Evolutionary conservation across 345 rosid genomes (phyloP).

Genomic region (Syzygium aromaticum): DNA sequence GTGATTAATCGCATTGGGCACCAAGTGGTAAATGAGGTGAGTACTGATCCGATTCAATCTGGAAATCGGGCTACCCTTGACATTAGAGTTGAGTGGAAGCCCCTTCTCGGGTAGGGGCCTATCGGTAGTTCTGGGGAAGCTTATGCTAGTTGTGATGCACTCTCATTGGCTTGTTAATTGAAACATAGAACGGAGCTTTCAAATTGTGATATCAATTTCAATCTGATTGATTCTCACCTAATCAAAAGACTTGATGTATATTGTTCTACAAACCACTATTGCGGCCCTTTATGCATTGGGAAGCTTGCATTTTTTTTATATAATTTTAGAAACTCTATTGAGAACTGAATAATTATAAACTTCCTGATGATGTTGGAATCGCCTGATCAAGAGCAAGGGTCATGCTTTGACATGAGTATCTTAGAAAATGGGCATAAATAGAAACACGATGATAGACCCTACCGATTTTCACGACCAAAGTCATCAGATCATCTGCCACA

Average conservation of each 20-base stretch:
- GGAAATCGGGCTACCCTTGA: neutral
- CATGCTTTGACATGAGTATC: neutral
- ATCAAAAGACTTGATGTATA: neutral
- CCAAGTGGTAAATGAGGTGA: neutral
- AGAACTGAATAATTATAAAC: neutral
- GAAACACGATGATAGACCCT: neutral
- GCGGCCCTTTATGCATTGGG: neutral
- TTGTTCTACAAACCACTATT: neutral
- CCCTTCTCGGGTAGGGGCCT: neutral
- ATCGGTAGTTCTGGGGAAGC: neutral
- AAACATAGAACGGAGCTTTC: neutral
- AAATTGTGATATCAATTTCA: neutral
- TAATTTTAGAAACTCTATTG: neutral
- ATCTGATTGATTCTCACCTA: neutral
- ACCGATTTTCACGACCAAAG: neutral
- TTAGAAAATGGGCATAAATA: neutral
- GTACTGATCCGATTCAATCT: neutral
- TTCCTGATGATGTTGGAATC: neutral
- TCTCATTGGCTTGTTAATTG: neutral
- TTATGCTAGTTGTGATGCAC: neutral
- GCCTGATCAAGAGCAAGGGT: neutral
- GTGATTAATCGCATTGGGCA: neutral
- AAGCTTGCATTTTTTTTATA: neutral
- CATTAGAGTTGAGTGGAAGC: neutral
- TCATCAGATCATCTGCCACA: neutral